A percentile compares a stretch with the other conserved stretches of the same genome.
Evolutionary conservation across 2,329 filamentous ascomycete species (phyloP).

Genomic region (Colletotrichum limetticola): DNA sequence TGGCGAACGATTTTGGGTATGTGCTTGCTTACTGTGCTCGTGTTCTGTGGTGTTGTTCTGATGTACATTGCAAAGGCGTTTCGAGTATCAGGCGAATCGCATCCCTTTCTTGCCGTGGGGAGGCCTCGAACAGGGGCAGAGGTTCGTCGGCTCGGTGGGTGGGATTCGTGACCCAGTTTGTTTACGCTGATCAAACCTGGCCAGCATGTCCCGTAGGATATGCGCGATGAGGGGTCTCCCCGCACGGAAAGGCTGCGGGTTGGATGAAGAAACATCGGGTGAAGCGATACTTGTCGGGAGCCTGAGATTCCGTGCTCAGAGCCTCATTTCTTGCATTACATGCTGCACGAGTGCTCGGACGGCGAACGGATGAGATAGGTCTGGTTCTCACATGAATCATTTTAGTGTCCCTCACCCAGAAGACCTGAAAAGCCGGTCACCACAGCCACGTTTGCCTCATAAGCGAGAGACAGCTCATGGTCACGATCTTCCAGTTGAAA

Average conservation of each 20-base stretch:
- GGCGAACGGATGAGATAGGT: not conserved
- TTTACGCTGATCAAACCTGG: not conserved
- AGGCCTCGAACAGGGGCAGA: not conserved
- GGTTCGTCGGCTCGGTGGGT: not conserved
- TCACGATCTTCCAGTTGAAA: not conserved
- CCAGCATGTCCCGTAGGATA: not conserved
- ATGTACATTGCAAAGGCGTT: not conserved
- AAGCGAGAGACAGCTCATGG: not conserved
- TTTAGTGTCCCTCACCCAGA: not conserved
- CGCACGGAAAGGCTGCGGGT: not conserved
- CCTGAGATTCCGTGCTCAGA: slow-evolving; percentile 10
- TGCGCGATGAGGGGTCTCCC: not conserved
- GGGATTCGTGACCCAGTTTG: not conserved
- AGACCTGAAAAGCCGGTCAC: no score
- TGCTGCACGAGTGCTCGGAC: slow-evolving; percentile 4
- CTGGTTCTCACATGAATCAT: not conserved
- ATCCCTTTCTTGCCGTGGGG: not conserved
- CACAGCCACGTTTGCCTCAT: not conserved
- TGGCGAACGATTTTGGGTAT: not conserved
- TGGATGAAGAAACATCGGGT: slow-evolving; percentile 12
- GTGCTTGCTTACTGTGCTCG: not conserved
- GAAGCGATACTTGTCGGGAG: slow-evolving; percentile 30
- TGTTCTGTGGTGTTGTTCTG: not conserved
- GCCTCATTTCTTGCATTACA: slow-evolving; percentile 8
- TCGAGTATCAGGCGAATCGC: slow-evolving; percentile 17